Evolutionary conservation across 805 yeast species (phyloP), one percentile per base, ranked within the genome.

Genomic region (Hemisphaericaspora nanyangensis): DNA sequence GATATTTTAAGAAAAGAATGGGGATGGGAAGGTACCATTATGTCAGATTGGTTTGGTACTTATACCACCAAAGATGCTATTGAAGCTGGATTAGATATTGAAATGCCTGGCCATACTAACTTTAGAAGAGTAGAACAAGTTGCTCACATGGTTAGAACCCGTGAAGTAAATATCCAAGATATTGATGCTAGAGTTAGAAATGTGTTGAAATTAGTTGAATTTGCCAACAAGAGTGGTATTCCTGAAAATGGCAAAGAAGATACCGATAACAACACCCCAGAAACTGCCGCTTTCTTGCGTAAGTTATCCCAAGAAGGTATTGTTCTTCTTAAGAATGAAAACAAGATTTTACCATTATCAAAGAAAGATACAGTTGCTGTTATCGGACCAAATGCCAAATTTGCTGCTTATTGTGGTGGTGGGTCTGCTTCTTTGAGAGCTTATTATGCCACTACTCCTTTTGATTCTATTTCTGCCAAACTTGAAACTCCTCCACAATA

Each of bases 11-110:
- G 58, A 28, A 39, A 50, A 8, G 66, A 61, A 47, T 61, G 63
- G 64, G 51, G 48, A 16, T 61, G 61, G 60, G 52, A 51, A 34
- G 66, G 66, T n/a, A 43, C 55, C 20, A 47, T 56, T 6, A 61
- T 61, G 63, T 56, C 62, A 13, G 65, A 61, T 45, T 61, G 66
- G 66, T 56, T 37, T 37, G 66, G 66, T 4, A 42, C 51, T 10
- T 60, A 58, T 43, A 55, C 65, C 7, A 20, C 55, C 18, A 59
- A 58, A 30, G 46, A 45, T 3, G 50, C 62, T 6, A 47, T 60
- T 39, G 52, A 49, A 35, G 50, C 49, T 39, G 66, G 66, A 3
- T 50, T 60, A 40, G 64, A 60, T 41, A 47, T 60, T 44, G 66
- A 60, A 44, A 60, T 60, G 66, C 66, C 66, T 0, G 66, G 66